Evolutionary conservation across 75 land plant genomes (phyloP).

Genomic region (Pinus taeda): DNA sequence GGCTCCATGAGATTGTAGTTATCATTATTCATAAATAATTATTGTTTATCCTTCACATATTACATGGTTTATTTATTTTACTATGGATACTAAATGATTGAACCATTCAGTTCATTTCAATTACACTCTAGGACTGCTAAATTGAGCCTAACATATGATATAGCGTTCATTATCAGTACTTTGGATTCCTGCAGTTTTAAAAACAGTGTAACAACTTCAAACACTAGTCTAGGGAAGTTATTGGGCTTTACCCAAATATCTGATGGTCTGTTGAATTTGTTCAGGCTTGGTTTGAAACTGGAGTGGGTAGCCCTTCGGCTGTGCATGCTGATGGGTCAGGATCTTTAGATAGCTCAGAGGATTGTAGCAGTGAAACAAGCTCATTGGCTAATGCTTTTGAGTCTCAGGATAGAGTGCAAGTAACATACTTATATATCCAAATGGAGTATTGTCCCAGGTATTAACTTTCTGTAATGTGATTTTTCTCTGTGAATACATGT

Average conservation of each 20-base stretch:
- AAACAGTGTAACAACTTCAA: not conserved
- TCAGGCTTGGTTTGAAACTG: constrained; percentile 95
- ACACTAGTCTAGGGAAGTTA: not conserved
- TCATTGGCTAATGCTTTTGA: constrained; percentile 16
- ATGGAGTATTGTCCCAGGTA: constrained; percentile 99
- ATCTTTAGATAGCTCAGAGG: constrained; percentile 32
- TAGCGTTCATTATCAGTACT: not conserved
- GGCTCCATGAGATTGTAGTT: too few relatives aligned
- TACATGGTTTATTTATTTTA: too few relatives aligned
- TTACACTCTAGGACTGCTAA: not conserved
- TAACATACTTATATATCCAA: constrained; percentile 85
- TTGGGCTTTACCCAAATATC: not conserved
- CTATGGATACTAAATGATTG: not conserved
- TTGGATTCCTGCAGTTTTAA: not conserved
- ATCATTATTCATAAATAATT: too few relatives aligned
- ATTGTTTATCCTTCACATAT: too few relatives aligned
- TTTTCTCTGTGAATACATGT: not conserved
- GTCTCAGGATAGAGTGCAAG: constrained; percentile 33
- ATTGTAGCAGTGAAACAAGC: constrained; percentile 27
- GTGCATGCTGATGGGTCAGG: constrained; percentile 38
- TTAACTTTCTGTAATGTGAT: too few relatives aligned
- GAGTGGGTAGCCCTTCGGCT: constrained; percentile 28
- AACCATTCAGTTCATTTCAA: not conserved
- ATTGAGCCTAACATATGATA: not conserved
- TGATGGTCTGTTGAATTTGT: constrained; percentile 4